phyloP scores from a whole-genome alignment of 73 alveolate genomes.

The Tetrahymena malaccensis region DNA sequence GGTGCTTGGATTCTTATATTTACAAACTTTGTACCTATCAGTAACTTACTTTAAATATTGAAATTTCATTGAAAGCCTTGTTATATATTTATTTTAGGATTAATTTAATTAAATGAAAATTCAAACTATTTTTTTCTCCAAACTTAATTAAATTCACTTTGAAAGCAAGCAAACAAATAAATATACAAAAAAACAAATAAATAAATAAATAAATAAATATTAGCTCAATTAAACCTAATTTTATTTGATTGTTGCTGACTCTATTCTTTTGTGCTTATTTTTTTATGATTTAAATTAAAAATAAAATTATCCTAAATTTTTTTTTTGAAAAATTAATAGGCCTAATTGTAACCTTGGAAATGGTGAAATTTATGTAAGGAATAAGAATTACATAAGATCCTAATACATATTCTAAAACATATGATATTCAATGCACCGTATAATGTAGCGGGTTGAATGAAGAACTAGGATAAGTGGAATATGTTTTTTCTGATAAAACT shows the following conservation, averaged over 20 bases:
- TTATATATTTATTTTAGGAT: no score
- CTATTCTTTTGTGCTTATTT: not conserved
- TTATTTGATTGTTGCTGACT: not conserved
- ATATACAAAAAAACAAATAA: no score
- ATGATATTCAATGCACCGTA: slow-evolving; percentile 78
- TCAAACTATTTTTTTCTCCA: no score
- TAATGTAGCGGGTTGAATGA: slow-evolving; percentile 84
- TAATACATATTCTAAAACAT: slow-evolving; percentile 58
- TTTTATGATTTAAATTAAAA: no score
- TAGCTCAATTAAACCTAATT: no score
- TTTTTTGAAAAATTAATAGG: not conserved
- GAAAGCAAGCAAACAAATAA: no score
- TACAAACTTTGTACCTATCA: slow-evolving; percentile 89
- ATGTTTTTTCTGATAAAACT: slow-evolving; percentile 90
- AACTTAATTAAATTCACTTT: no score
- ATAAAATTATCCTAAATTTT: no score
- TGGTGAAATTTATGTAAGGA: slow-evolving; percentile 86
- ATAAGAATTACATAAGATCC: slow-evolving; percentile 76
- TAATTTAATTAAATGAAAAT: no score
- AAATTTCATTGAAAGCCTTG: no score
- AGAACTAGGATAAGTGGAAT: slow-evolving; percentile 90
- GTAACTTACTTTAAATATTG: slow-evolving; percentile 1
- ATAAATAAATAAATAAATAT: no score
- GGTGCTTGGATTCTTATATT: slow-evolving; percentile 89
- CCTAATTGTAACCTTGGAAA: slow-evolving; percentile 81